Conservation (phyloP, 495 filamentous ascomycete species). For the Lindgomyces ingoldianus region DNA sequence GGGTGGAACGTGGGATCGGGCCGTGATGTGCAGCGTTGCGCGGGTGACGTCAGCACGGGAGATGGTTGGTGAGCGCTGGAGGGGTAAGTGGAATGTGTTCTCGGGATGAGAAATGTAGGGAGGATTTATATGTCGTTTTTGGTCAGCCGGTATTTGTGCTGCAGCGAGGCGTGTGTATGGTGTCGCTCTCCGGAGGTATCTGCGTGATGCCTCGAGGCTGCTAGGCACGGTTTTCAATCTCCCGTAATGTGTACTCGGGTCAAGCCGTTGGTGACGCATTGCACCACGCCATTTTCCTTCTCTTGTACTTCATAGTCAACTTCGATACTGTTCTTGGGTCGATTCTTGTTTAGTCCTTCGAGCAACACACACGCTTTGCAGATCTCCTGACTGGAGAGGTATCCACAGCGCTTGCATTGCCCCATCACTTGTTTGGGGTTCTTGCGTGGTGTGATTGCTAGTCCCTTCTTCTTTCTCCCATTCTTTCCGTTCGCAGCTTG, state of each 20-base stretch:
- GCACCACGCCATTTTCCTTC: constrained; percentile 7
- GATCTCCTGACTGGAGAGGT: constrained; percentile 90
- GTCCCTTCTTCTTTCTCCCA: constrained; percentile 16
- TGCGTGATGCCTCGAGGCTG: no score
- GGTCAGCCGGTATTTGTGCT: no score
- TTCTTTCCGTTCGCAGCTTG: constrained; percentile 19
- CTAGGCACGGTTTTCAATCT: constrained; percentile 2
- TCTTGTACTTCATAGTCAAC: constrained; percentile 6
- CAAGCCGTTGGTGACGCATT: no score
- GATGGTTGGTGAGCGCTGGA: background rate
- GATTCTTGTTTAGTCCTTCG: constrained; percentile 87
- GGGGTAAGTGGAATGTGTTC: background rate
- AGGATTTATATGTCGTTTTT: background rate
- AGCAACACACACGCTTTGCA: constrained; percentile 93
- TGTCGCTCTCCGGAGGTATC: no score
- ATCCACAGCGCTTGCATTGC: constrained; percentile 84
- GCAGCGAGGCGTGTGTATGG: background rate
- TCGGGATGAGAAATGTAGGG: background rate
- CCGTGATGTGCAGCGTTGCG: background rate
- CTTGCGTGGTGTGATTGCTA: constrained; percentile 33
- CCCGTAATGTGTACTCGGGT: constrained; percentile 5
- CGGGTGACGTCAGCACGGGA: background rate
- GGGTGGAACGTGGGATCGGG: no score
- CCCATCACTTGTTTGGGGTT: constrained; percentile 71
- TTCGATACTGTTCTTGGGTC: constrained; percentile 61